Conservation (phyloP, 1,284 basidiomycete species). For the Ceratobasidium sp. region DNA sequence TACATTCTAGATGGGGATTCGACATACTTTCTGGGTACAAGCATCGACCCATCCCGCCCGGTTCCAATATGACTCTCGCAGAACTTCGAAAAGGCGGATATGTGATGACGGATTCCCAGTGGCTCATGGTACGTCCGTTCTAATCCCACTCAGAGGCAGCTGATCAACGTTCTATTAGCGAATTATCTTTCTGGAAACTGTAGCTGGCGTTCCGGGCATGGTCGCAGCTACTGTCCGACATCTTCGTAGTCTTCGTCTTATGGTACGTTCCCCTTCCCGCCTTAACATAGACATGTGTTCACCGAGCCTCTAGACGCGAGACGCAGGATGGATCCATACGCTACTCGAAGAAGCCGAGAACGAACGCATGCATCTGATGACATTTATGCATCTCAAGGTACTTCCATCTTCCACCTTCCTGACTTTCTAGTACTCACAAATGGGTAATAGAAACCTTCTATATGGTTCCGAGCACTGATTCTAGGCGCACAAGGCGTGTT, state of each 20-base stretch:
- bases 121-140: constrained; percentile 72
- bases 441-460: constrained; percentile 68
- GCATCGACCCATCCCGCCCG: constrained; percentile 72
- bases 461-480: constrained; percentile 83
- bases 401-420: neutral
- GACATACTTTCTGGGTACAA: constrained; percentile 86
- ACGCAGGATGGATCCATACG: constrained; percentile 89
- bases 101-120: constrained; percentile 77
- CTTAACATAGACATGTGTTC: constrained; percentile 32
- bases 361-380: constrained; percentile 93
- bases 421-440: constrained; percentile 17
- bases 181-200: constrained; percentile 88
- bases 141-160: neutral
- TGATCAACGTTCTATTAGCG: constrained; percentile 61
- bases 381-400: constrained; percentile 54
- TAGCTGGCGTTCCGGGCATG: constrained; percentile 96
- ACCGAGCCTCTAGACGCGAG: constrained; percentile 61
- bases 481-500: constrained; percentile 89
- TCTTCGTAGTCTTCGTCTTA: constrained; percentile 82
- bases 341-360: constrained; percentile 95
- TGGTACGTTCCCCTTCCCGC: constrained; percentile 65
- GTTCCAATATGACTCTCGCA: constrained; percentile 66
- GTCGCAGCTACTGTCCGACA: constrained; percentile 90
- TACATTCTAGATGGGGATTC: constrained; percentile 61
- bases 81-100: constrained; percentile 81